phyloP scores from a whole-genome alignment of 257 asterid species.

The Fraxinus excelsior region DNA sequence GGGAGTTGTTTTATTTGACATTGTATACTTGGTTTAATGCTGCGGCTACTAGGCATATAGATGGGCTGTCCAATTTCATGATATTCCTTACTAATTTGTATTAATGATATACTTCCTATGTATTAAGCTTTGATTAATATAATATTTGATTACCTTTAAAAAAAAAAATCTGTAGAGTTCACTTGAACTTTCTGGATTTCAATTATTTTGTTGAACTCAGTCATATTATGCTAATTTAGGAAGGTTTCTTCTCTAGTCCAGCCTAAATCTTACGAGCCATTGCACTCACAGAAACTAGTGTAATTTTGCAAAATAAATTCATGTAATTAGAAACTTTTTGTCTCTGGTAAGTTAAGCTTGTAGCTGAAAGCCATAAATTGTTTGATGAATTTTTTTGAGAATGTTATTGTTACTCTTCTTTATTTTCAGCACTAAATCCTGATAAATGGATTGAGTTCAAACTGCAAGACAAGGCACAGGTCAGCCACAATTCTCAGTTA shows the following conservation, averaged over 20 bases:
- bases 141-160: too few species aligned
- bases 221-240: not conserved
- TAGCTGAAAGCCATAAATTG: constrained; percentile 8
- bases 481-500: constrained; percentile 86
- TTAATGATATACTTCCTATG: too few species aligned
- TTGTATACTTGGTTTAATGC: too few species aligned
- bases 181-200: not conserved
- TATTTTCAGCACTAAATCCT: constrained; percentile 77
- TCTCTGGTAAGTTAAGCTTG: not conserved
- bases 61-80: too few species aligned
- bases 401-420: constrained; percentile 17
- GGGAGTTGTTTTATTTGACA: too few species aligned
- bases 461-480: constrained; percentile 89
- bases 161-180: too few species aligned
- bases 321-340: not conserved
- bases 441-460: constrained; percentile 87
- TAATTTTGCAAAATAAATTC: not conserved
- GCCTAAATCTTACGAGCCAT: not conserved
- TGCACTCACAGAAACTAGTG: not conserved
- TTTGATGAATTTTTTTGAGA: constrained; percentile 13
- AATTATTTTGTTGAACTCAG: constrained; percentile 9
- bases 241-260: constrained; percentile 6
- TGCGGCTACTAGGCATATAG: too few species aligned
- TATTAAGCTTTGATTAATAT: too few species aligned
- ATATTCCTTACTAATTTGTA: too few species aligned